These are phyloP conservation scores for Trichoderma sp. DNA, from an alignment of 2,329 filamentous ascomycete species.

Conservation along the genomic window DNA sequence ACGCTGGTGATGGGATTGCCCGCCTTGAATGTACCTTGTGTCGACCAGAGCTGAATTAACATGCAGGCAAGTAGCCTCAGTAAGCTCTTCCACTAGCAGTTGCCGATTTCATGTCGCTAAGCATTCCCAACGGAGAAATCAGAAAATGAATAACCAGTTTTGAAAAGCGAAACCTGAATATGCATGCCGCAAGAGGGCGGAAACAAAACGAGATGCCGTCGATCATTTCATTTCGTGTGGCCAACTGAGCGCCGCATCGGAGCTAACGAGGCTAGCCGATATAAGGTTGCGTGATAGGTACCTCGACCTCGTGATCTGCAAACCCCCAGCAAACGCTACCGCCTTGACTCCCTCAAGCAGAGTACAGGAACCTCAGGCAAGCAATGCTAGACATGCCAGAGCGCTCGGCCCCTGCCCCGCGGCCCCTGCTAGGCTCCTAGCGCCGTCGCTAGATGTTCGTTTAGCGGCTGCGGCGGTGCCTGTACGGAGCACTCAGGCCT, in stretches of 20 bases:
- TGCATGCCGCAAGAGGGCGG: neutral
- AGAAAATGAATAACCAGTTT: neutral
- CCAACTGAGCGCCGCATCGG: neutral
- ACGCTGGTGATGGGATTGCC: neutral
- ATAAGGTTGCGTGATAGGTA: neutral
- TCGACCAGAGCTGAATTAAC: neutral
- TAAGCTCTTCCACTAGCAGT: neutral
- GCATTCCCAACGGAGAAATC: neutral
- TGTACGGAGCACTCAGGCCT: neutral
- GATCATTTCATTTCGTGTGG: neutral
- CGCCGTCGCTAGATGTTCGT: neutral
- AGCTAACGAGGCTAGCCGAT: neutral
- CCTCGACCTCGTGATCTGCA: neutral
- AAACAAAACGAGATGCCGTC: neutral
- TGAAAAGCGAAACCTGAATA: neutral
- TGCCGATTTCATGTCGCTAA: neutral
- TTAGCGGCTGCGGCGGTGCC: neutral
- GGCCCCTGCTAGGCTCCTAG: neutral
- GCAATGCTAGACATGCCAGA: slow-evolving; percentile 1
- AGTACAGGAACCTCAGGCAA: neutral
- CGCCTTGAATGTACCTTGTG: neutral
- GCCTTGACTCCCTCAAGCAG: neutral
- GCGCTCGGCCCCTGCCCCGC: slow-evolving; percentile 8
- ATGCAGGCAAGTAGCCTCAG: neutral
- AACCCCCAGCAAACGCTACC: neutral